Conservation (phyloP, 2,329 filamentous ascomycete genomes). For the Kalmusia sp. region DNA sequence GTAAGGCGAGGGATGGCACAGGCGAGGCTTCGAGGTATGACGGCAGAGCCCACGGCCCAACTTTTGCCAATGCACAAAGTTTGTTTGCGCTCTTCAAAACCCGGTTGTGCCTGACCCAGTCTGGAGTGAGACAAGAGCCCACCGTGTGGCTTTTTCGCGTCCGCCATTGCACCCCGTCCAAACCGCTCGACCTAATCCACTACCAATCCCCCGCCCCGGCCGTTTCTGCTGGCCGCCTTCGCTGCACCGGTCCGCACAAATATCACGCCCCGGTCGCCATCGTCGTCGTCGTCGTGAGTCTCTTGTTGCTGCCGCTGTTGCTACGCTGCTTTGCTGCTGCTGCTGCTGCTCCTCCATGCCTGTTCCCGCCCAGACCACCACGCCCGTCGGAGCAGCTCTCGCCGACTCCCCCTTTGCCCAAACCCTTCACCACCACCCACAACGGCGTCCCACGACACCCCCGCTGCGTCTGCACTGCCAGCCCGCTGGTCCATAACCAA, state of each 20-base stretch:
- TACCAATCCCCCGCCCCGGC: neutral
- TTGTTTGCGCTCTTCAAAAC: neutral
- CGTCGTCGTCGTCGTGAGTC: neutral
- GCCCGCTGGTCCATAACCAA: slow-evolving; percentile 52
- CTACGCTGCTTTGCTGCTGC: neutral
- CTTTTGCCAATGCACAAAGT: slow-evolving; percentile 4
- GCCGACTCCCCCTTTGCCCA: neutral
- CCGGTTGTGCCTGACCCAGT: neutral
- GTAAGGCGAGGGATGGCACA: neutral
- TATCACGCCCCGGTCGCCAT: neutral
- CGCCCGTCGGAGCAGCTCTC: slow-evolving; percentile 6
- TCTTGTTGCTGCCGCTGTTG: neutral
- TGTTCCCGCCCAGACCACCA: slow-evolving; percentile 14
- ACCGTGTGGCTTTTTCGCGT: neutral
- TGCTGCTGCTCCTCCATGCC: slow-evolving; percentile 4
- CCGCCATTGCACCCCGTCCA: neutral
- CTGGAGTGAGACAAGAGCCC: neutral
- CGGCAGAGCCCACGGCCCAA: neutral
- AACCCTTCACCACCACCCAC: slow-evolving; percentile 15
- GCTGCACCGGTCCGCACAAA: no score
- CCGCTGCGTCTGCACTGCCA: slow-evolving; percentile 36
- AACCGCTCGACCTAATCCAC: neutral
- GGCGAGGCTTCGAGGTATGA: neutral
- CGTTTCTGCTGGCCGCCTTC: no score
- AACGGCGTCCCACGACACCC: slow-evolving; percentile 34